Evolutionary conservation across 2,329 filamentous ascomycete genomes (phyloP), one percentile per base, ranked within the genome.

Genomic region (Trichoderma polysporum): DNA sequence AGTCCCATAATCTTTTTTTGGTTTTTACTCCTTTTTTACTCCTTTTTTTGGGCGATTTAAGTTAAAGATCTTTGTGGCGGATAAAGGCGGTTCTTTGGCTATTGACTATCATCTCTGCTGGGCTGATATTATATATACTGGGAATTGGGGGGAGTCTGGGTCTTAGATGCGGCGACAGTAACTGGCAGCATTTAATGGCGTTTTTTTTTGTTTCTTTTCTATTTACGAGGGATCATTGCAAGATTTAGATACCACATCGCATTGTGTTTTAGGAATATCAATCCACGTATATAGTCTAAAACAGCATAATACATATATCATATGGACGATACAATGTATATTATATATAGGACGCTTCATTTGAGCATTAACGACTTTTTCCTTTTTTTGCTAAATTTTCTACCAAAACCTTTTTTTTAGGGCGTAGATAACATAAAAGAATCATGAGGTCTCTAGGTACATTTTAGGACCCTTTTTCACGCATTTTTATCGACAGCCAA

Each of bases 401-500:
- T 9, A 17, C 10, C n/a, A 57, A 27, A 15, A 31, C 27, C 15
- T 58, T 39, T 59, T 59, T 50, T 17, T 50, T 19, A 25, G 25
- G 54, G 59, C 56, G 22, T 66, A 66, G 41, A 49, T 53, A 61
- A 50, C 47, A 53, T 54, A 45, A 45, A 35, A 45, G n/a, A 54
- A 50, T 27, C 64, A 60, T 45, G 57, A n/a, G 64, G 64, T 33
- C 60, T 59, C 45, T 19, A 49, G 39, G 35, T 49, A 53, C 60
- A 66, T 67, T 70, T 64, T 65, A 22, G 17, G 41, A 50, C 49
- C 62, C 37, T 50, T 53, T 19, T 45, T 45, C 41, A 45, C 17
- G 50, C 68, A 66, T 47, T 69, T 45, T 67, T 41, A 33, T 67
- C 31, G 52, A 61, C 45, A 50, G 25, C 47, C 45, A 52, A 54